Evolutionary conservation across 257 asterid genomes (phyloP).

Genomic region (Solanum ossicruentum): DNA sequence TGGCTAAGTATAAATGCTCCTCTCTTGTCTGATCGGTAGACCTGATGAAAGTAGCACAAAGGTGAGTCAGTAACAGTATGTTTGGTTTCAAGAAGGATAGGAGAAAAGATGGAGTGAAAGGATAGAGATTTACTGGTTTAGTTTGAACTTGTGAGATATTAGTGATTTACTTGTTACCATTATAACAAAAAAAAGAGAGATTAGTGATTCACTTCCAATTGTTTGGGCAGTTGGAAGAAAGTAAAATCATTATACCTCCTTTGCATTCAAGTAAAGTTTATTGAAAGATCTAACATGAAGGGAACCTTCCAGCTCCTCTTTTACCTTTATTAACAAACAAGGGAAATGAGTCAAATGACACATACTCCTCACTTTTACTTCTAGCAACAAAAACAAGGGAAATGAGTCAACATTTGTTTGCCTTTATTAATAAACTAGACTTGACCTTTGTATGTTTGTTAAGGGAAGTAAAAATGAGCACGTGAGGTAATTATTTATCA

Average conservation of each 20-base stretch:
- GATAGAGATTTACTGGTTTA: neutral
- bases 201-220: neutral
- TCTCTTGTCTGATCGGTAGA: slow-evolving; percentile 74
- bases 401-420: neutral
- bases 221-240: neutral
- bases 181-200: neutral
- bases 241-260: neutral
- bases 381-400: neutral
- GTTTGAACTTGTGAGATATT: neutral
- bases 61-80: neutral
- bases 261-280: neutral
- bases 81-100: neutral
- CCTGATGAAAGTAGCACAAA: slow-evolving; percentile 32
- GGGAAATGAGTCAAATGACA: neutral
- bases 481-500: neutral
- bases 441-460: neutral
- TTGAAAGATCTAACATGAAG: neutral
- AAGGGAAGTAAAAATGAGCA: neutral
- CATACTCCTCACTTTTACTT: neutral
- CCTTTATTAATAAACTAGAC: neutral
- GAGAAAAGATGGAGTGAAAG: neutral
- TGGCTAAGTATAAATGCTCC: slow-evolving; percentile 68
- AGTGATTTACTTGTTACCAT: neutral
- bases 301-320: neutral
- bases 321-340: neutral